Evolutionary conservation across 441 rosid species (phyloP).

Genomic region (Bocquillonia castaneifolia): DNA sequence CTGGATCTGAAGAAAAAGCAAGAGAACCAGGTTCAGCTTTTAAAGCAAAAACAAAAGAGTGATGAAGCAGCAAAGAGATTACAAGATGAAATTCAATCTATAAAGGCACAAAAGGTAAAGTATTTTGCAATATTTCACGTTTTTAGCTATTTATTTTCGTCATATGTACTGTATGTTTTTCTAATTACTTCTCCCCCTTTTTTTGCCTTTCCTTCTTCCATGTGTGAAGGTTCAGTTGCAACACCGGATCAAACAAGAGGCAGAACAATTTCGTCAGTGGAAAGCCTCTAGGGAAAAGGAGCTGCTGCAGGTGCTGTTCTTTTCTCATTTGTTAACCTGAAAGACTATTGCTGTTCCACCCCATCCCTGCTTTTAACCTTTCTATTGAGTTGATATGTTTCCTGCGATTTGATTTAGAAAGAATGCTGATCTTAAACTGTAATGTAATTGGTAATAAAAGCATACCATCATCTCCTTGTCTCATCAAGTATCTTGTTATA

Average conservation of each 20-base stretch:
- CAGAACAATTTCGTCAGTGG: slow-evolving; percentile 90
- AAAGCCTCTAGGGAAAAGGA: slow-evolving; percentile 88
- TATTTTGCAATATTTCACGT: background rate
- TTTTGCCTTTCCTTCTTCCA: slow-evolving; percentile 15
- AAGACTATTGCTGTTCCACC: slow-evolving; percentile 1
- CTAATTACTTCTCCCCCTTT: background rate
- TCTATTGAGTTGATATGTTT: background rate
- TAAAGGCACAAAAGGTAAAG: slow-evolving; percentile 88
- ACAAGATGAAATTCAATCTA: slow-evolving; percentile 93
- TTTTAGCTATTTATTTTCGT: background rate
- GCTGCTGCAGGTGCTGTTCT: slow-evolving; percentile 64
- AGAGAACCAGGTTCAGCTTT: slow-evolving; percentile 90
- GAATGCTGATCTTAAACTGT: background rate
- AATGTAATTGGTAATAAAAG: background rate
- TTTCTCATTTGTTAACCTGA: slow-evolving; percentile 6
- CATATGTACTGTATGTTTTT: background rate
- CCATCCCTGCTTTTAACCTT: slow-evolving; percentile 10
- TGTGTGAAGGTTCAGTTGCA: slow-evolving; percentile 76
- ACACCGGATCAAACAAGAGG: slow-evolving; percentile 86
- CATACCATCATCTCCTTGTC: too few species aligned
- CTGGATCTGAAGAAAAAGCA: slow-evolving; percentile 91
- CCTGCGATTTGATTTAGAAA: slow-evolving; percentile 11
- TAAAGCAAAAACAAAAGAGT: slow-evolving; percentile 94
- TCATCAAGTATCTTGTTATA: background rate
- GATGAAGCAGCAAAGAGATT: slow-evolving; percentile 89